Evolutionary conservation across 768 basidiomycete species (phyloP), one percentile per base, ranked within the genome.

Genomic region (Panellus pusillus): DNA sequence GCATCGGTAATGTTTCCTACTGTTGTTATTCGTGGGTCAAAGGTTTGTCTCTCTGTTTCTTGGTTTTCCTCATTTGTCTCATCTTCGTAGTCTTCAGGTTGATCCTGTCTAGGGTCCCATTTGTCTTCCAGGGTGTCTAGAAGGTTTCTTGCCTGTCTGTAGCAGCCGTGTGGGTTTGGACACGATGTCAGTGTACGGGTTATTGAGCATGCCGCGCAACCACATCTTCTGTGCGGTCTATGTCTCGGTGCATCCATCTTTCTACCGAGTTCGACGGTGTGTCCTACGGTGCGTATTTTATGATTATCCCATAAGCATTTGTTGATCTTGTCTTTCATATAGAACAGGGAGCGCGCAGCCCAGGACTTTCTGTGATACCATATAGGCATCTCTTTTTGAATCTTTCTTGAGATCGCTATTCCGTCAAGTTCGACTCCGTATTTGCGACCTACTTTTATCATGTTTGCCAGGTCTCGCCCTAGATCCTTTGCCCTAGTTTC

Each of bases 1-100:
- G 32, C 32, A 8, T 35, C 32, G 3, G 32, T 7, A 3, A 35
- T 9, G 32, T 3, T 35, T 9, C 32, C 32, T 7, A 4, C 7
- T 8, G 32, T 35, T 9, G 32, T 35, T 8, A 35, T 8, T 35
- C 32, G 9, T 7, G 32, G 32, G 32, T 35, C 32, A 7, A 35
- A 35, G 32, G 3, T 24, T 24, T 6, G 24, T 24, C 3, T 24
- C 24, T 28, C 38, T 0, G 24, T 3, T 24, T 38, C 46, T 38
- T 37, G 20, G 1, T 15, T 1, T 24, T 36, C 32, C 6, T 9
- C 1, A 5, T 19, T 12, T 19, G 9, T 8, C 27, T 20, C 2
- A 1, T 47, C 35, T 18, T 60, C 54, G 4, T 44, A 52, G 19
- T 60, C 58, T 15, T 52, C 54, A 0, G 58, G 58, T 18, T 55